These are phyloP conservation scores for Globisporangium nodosum DNA, from an alignment of 352 stramenopile species.

Conservation along the genomic window DNA sequence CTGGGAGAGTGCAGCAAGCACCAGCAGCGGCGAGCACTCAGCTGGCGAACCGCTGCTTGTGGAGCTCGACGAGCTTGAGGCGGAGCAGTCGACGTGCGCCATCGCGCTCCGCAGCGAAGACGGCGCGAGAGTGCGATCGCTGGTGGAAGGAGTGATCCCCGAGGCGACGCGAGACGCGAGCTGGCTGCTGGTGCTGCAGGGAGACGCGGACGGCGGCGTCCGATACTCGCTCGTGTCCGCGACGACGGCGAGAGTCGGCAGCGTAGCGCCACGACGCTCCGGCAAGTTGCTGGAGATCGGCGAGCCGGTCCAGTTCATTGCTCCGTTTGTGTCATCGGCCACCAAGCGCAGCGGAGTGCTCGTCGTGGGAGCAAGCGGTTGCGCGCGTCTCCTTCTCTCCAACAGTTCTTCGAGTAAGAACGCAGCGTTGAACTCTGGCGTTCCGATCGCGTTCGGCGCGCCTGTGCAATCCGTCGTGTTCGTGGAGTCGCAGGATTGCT, in stretches of 20 bases:
- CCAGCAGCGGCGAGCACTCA: background rate
- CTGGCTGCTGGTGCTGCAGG: slow-evolving; percentile 38
- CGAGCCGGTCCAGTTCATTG: slow-evolving; percentile 13
- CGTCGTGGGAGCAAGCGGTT: slow-evolving; percentile 3
- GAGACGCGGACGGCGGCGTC: slow-evolving; percentile 46
- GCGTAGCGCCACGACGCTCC: background rate
- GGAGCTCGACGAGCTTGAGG: slow-evolving; percentile 57
- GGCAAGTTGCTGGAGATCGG: slow-evolving; percentile 9
- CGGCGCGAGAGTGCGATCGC: background rate
- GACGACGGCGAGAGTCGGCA: background rate
- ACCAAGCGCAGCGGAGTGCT: slow-evolving; percentile 1
- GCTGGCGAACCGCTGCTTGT: background rate
- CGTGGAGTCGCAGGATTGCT: slow-evolving; percentile 17
- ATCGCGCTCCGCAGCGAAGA: slow-evolving; percentile 18
- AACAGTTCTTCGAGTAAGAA: background rate
- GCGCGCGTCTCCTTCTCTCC: background rate
- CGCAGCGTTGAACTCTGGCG: slow-evolving; percentile 3
- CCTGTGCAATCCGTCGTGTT: slow-evolving; percentile 34
- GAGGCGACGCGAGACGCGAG: background rate
- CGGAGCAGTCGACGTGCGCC: slow-evolving; percentile 51
- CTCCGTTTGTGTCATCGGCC: slow-evolving; percentile 5
- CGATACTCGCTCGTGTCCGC: slow-evolving; percentile 21
- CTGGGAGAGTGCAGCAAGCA: slow-evolving; percentile 3
- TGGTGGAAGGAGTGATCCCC: slow-evolving; percentile 27
- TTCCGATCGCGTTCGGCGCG: slow-evolving; percentile 19